phyloP scores from a whole-genome alignment of 306 rosid species.

The Ormosia semicastrata region DNA sequence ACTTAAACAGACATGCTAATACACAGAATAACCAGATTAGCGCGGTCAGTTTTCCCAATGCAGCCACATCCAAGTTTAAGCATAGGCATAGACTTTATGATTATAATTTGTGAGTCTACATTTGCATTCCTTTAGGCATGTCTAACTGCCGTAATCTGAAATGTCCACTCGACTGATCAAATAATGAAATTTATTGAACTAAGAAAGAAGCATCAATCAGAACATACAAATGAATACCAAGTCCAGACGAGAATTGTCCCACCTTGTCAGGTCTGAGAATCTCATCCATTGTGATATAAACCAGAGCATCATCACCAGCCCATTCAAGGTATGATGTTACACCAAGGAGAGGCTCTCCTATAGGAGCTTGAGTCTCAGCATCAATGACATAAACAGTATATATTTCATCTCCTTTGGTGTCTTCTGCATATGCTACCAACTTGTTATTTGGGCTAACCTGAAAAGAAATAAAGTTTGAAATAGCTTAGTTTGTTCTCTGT shows the following conservation, averaged over 20 bases:
- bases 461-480: not conserved
- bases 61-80: not conserved
- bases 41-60: not conserved
- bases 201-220: not conserved
- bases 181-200: not conserved
- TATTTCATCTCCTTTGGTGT: slow-evolving; percentile 89
- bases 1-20: not conserved
- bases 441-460: slow-evolving; percentile 81
- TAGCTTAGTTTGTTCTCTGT: too few relatives aligned
- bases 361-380: slow-evolving; percentile 58
- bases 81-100: not conserved
- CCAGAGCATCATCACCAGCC: slow-evolving; percentile 69
- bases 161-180: not conserved
- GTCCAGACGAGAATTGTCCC: slow-evolving; percentile 8
- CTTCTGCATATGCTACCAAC: slow-evolving; percentile 86
- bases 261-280: slow-evolving; percentile 96
- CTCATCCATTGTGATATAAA: slow-evolving; percentile 77
- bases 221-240: not conserved
- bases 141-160: not conserved
- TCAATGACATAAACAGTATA: slow-evolving; percentile 76
- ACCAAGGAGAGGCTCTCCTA: slow-evolving; percentile 61
- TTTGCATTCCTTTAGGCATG: not conserved
- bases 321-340: slow-evolving; percentile 63
- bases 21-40: not conserved
- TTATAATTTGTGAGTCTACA: not conserved